Conservation (phyloP, 2,329 filamentous ascomycete genomes). For the Phoma sp. region DNA sequence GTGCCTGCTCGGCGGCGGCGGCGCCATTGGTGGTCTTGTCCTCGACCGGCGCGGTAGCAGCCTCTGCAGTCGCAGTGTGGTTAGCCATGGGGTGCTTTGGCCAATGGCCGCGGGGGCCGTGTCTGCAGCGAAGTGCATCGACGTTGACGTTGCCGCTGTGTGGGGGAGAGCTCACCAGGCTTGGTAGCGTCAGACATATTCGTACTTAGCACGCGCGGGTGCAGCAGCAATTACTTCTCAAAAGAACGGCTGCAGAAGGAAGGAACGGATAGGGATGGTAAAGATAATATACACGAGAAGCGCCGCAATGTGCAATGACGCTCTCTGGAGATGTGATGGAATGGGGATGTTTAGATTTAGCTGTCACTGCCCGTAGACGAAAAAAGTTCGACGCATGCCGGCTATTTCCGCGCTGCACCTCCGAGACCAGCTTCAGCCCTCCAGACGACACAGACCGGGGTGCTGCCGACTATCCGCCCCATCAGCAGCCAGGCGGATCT, state of each 20-base stretch:
- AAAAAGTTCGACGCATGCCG: conserved; percentile 15
- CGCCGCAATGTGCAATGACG: conserved; percentile 45
- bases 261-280: conserved; percentile 26
- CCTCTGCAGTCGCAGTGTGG: conserved; percentile 27
- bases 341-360: conserved; percentile 1
- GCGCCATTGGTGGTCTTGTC: conserved; percentile 30
- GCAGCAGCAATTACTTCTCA: conserved; percentile 1
- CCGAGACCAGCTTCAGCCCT: not conserved
- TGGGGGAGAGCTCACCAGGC: conserved; percentile 40
- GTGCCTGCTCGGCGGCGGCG: not conserved
- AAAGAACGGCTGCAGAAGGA: conserved; percentile 32
- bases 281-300: conserved; percentile 38
- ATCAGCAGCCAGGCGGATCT: conserved; percentile 10
- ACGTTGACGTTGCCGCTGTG: conserved; percentile 6
- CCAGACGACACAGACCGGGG: conserved; percentile 8
- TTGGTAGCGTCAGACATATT: conserved; percentile 45
- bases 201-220: not conserved
- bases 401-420: conserved; percentile 15
- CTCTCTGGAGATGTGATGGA: conserved; percentile 21
- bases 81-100: conserved; percentile 29
- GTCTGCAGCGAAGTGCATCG: not conserved
- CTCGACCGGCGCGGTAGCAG: conserved; percentile 31
- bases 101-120: not conserved
- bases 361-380: conserved; percentile 8
- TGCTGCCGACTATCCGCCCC: conserved; percentile 15